Conservation (phyloP, 2,329 filamentous ascomycete species). For the Diaporthe ilicicola region DNA sequence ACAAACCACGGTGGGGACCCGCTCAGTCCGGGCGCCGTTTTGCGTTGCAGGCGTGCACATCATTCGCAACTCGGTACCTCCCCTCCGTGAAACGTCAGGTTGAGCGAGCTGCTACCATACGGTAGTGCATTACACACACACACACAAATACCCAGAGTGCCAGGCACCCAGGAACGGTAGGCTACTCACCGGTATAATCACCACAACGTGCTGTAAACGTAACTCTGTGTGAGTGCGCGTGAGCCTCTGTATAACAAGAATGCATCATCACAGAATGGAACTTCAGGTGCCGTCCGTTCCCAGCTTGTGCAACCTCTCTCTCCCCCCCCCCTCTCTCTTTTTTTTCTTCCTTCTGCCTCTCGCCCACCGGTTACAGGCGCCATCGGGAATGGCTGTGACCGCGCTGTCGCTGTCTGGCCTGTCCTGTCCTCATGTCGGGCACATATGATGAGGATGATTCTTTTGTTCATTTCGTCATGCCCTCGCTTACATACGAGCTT, state of each 20-base stretch:
- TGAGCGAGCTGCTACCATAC: constrained; percentile 5
- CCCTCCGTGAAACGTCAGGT: constrained; percentile 26
- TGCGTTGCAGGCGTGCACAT: constrained; percentile 7
- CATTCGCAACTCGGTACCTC: constrained; percentile 22
- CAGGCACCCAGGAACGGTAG: not conserved
- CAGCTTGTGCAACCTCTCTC: constrained; percentile 1
- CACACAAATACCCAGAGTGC: not conserved
- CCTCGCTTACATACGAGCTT: constrained; percentile 31
- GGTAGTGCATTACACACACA: not conserved
- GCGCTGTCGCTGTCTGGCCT: not conserved
- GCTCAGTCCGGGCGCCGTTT: constrained; percentile 27
- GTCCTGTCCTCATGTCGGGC: constrained; percentile 7
- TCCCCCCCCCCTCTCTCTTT: too few relatives aligned
- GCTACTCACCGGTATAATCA: not conserved
- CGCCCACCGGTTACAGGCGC: not conserved
- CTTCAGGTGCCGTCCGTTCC: not conserved
- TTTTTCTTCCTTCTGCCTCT: not conserved
- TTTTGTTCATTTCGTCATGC: constrained; percentile 28
- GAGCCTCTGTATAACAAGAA: constrained; percentile 9
- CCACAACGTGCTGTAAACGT: not conserved
- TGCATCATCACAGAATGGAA: not conserved
- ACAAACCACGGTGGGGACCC: constrained; percentile 23
- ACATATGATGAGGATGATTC: not conserved
- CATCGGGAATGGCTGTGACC: not conserved
- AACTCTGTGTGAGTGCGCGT: not conserved